Base-by-base conservation (phyloP, 305 asterid species). In the Fraxinus nigra region DNA sequence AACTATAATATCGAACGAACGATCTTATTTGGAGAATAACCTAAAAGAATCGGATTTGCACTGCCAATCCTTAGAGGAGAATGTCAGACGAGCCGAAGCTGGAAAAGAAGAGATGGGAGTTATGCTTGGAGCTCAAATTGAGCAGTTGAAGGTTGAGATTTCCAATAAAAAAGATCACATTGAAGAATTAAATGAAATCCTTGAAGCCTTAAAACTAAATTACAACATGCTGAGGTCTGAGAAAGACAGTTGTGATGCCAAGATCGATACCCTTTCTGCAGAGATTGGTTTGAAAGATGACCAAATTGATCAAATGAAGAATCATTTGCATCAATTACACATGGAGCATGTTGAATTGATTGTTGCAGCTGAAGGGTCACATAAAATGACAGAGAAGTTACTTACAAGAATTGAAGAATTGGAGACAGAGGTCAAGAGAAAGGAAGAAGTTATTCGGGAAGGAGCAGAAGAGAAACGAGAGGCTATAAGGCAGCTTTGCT, bases 391-490 rank as follows among this genome's bases (percentile, higher is more conserved):
- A 2, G 90, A 87, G 61, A 91, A 84, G 81, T 81, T 93, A 72
- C 40, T 75, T 4, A 79, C 81, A 30, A 93, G 89, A 65, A 90
- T 90, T 16, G 79, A 77, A 81, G 98, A 90, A 77, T 84, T 93
- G 77, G 97, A 92, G 84, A 40, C 0, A 18, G 94, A 92, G 5
- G 86, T 92, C 3, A 88, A 91, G 83, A 87, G 83, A 79, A 91
- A 92, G 80, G 85, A 84, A 28, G 95, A 90, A 73, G 54, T 51
- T 2, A 92, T 94, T 22, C 43, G 76, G 59, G 95, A 94, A 90
- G 97, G 97, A 51, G 99, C 92, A 0, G 99, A 96, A 90, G 98
- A 89, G 85, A 96, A 96, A 85, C 88, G 99, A 3, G 98, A 96
- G 72, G 99, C 97, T 1, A 96, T 96, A 79, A 91, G 98, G 83